Base-by-base conservation (phyloP, 1,284 basidiomycete species). In the Porodaedalea pini region DNA sequence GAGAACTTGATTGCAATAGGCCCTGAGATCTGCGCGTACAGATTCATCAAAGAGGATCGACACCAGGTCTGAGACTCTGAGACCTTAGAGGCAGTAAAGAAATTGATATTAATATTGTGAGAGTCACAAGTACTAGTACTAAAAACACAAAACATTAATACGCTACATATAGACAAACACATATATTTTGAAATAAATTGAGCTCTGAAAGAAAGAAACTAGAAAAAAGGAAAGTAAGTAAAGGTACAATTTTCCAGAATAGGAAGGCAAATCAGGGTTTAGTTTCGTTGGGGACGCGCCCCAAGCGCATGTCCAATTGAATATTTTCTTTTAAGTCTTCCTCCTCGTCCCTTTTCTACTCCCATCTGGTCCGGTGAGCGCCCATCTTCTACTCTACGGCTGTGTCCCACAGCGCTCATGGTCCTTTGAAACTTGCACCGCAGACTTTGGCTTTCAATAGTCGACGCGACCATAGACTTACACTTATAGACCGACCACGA, bases 401-500 rank as follows among this genome's bases (percentile, higher is more conserved):
- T 21, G 11, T 44, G 31, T 11, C 8, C 21, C 17, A 17, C 27
- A 25, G 27, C 27, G 13, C 40, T 53, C 27, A 49, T 31, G 29
- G 3, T 31, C 6, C 19, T 34, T 13, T 32, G 27, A 15, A n/a
- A n/a, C 21, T 23, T 44, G 51, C 27, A 36, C 21, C 32, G 11
- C 40, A 45, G 21, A 27, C 44, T 15, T 29, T 27, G 44, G n/a
- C 44, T 47, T 47, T 29, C n/a, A 45, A 21, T 45, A 44, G 29
- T 43, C 25, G 41, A 43, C 40, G 31, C 41, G 40, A 44, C 41
- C 51, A 11, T 45, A 54, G 51, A 54, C 41, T 19, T 7, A 36
- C 34, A 36, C 34, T 15, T 32, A 32, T 54, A 54, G 51, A 54
- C 40, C 51, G 51, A 52, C 37, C 2, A 52, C 51, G 39, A 52